Percentiles rank a stretch among this genome's conserved stretches.
Conservation (phyloP, 306 rosid genomes). For the Calophaca sinica region DNA sequence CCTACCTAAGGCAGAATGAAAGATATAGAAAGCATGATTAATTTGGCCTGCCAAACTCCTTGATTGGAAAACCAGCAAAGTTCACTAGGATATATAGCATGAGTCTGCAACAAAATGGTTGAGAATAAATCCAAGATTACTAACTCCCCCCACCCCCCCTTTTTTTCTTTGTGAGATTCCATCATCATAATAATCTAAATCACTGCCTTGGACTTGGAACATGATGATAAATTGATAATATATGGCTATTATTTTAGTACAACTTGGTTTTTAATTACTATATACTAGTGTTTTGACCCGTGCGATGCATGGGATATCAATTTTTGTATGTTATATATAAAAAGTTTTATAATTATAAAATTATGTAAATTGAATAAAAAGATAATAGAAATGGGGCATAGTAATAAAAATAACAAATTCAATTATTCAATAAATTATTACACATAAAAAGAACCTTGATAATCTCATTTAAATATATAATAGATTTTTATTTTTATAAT, state of each 20-base stretch:
- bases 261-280: too few relatives aligned
- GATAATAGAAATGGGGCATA: too few relatives aligned
- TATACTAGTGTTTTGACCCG: too few relatives aligned
- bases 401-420: too few relatives aligned
- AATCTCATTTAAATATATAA: too few relatives aligned
- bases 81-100: slow-evolving; percentile 17
- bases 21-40: neutral
- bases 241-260: neutral
- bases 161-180: neutral
- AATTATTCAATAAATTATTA: too few relatives aligned
- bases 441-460: too few relatives aligned
- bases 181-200: neutral
- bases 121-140: slow-evolving; percentile 33
- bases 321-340: too few relatives aligned
- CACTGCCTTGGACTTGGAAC: slow-evolving; percentile 5
- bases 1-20: slow-evolving; percentile 10
- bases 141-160: neutral
- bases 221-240: neutral
- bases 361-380: too few relatives aligned
- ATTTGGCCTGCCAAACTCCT: slow-evolving; percentile 18
- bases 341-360: too few relatives aligned
- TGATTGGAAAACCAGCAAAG: slow-evolving; percentile 34
- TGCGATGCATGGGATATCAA: too few relatives aligned
- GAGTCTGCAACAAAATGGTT: slow-evolving; percentile 14
- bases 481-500: too few relatives aligned